Base-by-base conservation (phyloP, 768 basidiomycete species). In the Leccinum uliginosum region DNA sequence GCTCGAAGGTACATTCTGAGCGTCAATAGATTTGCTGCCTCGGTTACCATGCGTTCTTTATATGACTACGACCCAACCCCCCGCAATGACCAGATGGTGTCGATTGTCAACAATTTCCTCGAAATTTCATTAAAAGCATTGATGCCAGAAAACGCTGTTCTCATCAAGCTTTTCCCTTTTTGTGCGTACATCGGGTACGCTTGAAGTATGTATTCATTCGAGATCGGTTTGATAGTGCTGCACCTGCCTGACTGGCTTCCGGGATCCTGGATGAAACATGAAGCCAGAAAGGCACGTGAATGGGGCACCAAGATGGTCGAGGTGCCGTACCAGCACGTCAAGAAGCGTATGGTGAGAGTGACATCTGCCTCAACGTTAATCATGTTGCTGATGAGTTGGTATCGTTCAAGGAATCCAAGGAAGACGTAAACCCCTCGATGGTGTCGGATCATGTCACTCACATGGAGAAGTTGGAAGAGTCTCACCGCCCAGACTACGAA, bases 181-280 rank as follows among this genome's bases (percentile, higher is more conserved):
- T 40, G 65, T 66, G 32, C 59, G 65, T 26, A 3, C 12, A 1
- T 38, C 8, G 14, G 1, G 23, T 19, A 27, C 0, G 30, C 8
- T 11, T 7, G 7, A 19, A 23, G 2, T 19, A 29, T 5, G 1
- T 2, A 4, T 30, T 32, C 2, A 12, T 29, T n/a, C 49, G 17
- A 58, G 14, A 8, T 49, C 3, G 0, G 8, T 43, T 45, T 11
- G 34, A 14, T 35, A 71, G 69, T 72, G 47, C 50, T 68, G 35
- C 51, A 66, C 38, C 10, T 71, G 3, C 71, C 71, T 2, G 61
- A 66, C 8, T 71, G 65, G 67, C 44, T 69, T 5, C 67, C 67
- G 7, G 58, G 59, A 12, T 55, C 60, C 19, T 44, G 47, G 23
- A 51, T 65, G 15, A 56, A 65, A 55, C 56, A 24, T 23, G 56